Conservation (phyloP, 495 filamentous ascomycete species). For the Baudoinia panamericana region DNA sequence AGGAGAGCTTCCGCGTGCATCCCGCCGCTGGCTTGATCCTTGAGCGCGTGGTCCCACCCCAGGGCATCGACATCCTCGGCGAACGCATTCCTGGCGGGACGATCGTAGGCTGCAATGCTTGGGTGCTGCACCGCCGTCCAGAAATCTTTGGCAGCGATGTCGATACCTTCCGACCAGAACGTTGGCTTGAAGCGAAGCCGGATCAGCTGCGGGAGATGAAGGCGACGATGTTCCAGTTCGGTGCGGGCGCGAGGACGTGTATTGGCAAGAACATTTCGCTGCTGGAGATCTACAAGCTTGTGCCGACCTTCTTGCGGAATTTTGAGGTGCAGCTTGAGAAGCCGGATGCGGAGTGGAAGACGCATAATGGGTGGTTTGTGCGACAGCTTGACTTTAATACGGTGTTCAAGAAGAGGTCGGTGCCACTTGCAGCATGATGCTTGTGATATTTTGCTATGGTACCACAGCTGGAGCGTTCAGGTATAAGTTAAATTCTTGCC, state of each 20-base stretch:
- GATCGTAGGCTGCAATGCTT: conserved; percentile 47
- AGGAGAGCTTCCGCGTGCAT: conserved; percentile 55
- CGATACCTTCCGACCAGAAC: conserved; percentile 39
- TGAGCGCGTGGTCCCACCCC: conserved; percentile 49
- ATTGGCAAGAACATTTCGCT: conserved; percentile 61
- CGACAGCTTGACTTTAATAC: conserved; percentile 52
- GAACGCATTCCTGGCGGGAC: conserved; percentile 41
- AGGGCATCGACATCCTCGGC: conserved; percentile 40
- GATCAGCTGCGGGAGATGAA: conserved; percentile 35
- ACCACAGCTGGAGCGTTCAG: too few species aligned
- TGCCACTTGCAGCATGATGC: conserved; percentile 9
- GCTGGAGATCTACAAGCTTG: conserved; percentile 68
- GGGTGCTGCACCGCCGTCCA: conserved; percentile 42
- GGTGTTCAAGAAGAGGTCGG: conserved; percentile 34
- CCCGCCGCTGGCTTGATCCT: conserved; percentile 49
- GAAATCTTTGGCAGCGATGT: conserved; percentile 43
- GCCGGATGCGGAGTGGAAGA: conserved; percentile 49
- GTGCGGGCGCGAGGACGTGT: conserved; percentile 51
- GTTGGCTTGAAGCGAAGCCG: conserved; percentile 41
- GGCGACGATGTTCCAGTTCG: conserved; percentile 41
- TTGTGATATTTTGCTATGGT: too few species aligned
- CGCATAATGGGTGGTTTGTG: conserved; percentile 63
- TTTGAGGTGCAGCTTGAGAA: conserved; percentile 46
- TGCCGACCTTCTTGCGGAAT: conserved; percentile 55
- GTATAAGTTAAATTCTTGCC: too few species aligned